phyloP scores from a whole-genome alignment of 352 stramenopile genomes.

The Phytopythium helicoides region DNA sequence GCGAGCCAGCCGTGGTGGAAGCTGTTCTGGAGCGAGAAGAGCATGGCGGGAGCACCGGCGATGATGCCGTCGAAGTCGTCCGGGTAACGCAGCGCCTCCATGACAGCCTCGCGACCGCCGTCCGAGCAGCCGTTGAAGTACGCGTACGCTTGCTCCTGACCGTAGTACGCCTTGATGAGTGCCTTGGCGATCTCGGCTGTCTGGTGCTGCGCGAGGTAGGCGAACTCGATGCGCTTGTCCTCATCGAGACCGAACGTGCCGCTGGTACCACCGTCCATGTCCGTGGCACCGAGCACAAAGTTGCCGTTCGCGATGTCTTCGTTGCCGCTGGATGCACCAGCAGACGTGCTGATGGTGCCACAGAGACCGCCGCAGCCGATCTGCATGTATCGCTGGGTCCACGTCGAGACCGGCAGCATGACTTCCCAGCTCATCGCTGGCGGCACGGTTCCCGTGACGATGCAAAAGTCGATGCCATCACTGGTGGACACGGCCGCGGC shows the following conservation, averaged over 20 bases:
- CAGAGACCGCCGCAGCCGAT: constrained; percentile 35
- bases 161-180: constrained; percentile 33
- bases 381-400: constrained; percentile 42
- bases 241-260: constrained; percentile 22
- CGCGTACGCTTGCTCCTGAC: constrained; percentile 23
- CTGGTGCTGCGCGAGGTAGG: constrained; percentile 30
- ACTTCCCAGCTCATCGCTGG: constrained; percentile 22
- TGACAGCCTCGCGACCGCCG: constrained; percentile 27
- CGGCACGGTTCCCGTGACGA: constrained; percentile 17
- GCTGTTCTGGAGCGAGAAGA: too few species aligned
- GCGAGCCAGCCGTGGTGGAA: constrained; percentile 30
- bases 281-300: constrained; percentile 25
- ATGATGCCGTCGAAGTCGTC: too few species aligned
- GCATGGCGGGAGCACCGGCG: too few species aligned
- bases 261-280: constrained; percentile 31
- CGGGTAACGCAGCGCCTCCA: constrained; percentile 32
- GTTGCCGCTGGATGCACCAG: constrained; percentile 18
- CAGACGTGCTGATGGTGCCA: constrained; percentile 23
- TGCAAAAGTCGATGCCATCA: constrained; percentile 21
- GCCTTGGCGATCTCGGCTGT: constrained; percentile 30
- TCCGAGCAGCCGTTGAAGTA: constrained; percentile 45
- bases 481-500: constrained; percentile 15
- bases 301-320: constrained; percentile 19
- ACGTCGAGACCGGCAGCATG: constrained; percentile 28
- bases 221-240: constrained; percentile 21